phyloP scores from a whole-genome alignment of 1,284 basidiomycete species.

The Ceratobasidium sp. region DNA sequence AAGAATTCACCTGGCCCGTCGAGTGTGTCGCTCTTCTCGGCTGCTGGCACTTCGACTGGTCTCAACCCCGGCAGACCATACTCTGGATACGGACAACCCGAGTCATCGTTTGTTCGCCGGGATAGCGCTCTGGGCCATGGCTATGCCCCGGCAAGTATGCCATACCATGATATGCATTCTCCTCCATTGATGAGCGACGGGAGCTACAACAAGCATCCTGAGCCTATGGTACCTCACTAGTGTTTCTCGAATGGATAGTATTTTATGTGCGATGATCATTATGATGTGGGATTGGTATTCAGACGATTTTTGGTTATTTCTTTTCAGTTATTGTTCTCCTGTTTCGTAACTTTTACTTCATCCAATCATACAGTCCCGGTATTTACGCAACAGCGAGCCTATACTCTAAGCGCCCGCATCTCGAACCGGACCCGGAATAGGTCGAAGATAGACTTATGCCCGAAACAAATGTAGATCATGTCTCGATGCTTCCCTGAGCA shows the following conservation, averaged over 20 bases:
- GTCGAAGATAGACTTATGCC: background rate
- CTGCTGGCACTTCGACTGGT: background rate
- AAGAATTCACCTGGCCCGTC: background rate
- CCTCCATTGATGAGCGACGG: background rate
- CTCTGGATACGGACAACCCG: slow-evolving; percentile 3
- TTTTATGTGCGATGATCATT: background rate
- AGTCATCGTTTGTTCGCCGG: background rate
- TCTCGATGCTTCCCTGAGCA: too few relatives aligned
- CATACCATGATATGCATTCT: slow-evolving; percentile 4
- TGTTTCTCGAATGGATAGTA: background rate
- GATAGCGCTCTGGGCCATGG: background rate
- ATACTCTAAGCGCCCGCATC: too few relatives aligned
- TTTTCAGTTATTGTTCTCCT: background rate
- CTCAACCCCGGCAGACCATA: background rate
- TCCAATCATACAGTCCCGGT: background rate
- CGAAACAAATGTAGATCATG: background rate
- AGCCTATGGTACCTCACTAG: slow-evolving; percentile 22
- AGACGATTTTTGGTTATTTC: background rate
- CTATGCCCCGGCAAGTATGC: slow-evolving; percentile 11
- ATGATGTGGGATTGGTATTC: background rate
- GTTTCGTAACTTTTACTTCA: too few relatives aligned
- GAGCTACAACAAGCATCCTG: slow-evolving; percentile 28
- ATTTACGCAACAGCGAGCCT: background rate
- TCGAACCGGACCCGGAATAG: background rate
- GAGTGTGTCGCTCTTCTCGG: slow-evolving; percentile 31